Base-by-base conservation (phyloP, 768 basidiomycete genomes). In the Pulveroboletus sp. region DNA sequence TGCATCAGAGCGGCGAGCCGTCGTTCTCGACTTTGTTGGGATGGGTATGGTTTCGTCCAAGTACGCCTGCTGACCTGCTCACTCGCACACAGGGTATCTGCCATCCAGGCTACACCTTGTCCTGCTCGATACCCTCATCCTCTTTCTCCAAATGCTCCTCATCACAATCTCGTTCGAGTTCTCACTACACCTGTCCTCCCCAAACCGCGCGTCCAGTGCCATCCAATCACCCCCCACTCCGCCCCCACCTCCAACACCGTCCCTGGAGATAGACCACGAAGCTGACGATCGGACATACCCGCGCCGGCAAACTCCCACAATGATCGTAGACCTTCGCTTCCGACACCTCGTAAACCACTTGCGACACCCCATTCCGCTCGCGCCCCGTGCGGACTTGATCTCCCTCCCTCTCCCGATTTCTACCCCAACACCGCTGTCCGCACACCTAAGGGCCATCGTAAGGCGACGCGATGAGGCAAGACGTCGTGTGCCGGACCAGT, bases 21-120 rank as follows among this genome's bases (percentile, higher is more conserved):
- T 89, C 59, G 66, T 91, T 29, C 79, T 91, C 51, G 88, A 90
- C 63, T 90, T 90, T 60, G 77, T 90, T 49, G 88, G 89, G 46
- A 75, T 82, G 74, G 80, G 89, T 90, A 57, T 42, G 83, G 1
- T 38, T 29, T 9, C 7, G 14, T 21, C 33, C 33, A 4, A 8
- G 43, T 13, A 23, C 36, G 21, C 43, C 40, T 27, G 11, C 29
- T 40, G n/a, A 19, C 47, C 21, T 32, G 42, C 49, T 63, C 49
- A 63, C 31, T 2, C 36, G 13, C 13, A 42, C 52, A 43, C 55
- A 85, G 83, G 75, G 33, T 75, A 79, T 57, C 60, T 64, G 31
- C 85, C 89, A n/a, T 83, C 85, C 34, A 85, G 74, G 64, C 50
- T 76, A 17, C 82, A 84, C 50, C 75, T 91, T 34, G 67, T 90